Percentiles rank a stretch among this genome's conserved stretches.
phyloP scores from a whole-genome alignment of 1,284 basidiomycete genomes.

The Ceratobasidium sp. region DNA sequence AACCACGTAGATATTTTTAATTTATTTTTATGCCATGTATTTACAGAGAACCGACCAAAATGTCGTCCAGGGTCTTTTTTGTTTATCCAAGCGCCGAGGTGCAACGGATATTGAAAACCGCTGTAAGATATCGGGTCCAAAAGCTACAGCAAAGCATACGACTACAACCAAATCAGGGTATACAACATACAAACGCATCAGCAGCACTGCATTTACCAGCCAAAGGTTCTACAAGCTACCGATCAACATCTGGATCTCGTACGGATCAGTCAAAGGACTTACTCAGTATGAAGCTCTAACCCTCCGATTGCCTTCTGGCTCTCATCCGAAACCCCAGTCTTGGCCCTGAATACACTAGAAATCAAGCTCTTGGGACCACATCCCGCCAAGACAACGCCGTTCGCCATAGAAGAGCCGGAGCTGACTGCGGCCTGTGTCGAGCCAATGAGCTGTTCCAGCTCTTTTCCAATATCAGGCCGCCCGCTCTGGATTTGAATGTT shows the following conservation, averaged over 20 bases:
- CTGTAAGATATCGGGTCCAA: too few species aligned
- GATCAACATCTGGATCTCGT: not conserved
- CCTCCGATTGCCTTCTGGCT: conserved; percentile 11
- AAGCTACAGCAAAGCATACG: not conserved
- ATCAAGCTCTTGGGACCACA: conserved; percentile 71
- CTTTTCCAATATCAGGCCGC: conserved; percentile 59
- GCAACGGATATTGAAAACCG: too few species aligned
- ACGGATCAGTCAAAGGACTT: too few species aligned
- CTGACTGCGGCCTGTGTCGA: conserved; percentile 61
- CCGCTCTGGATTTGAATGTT: conserved; percentile 62
- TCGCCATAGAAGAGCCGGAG: conserved; percentile 58
- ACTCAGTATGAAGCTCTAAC: conserved; percentile 28
- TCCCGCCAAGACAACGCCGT: conserved; percentile 70
- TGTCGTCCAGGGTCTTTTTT: too few species aligned
- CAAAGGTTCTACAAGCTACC: conserved; percentile 2
- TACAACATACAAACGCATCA: not conserved
- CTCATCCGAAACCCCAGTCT: not conserved
- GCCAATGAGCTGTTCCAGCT: conserved; percentile 57
- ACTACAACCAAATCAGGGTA: not conserved
- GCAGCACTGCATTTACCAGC: not conserved
- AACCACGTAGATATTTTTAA: too few species aligned
- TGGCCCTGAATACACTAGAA: conserved; percentile 57
- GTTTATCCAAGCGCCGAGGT: too few species aligned
- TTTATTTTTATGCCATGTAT: too few species aligned
- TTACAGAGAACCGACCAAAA: too few species aligned